phyloP scores from a whole-genome alignment of 2,329 filamentous ascomycete genomes.

The Dissoconium aciculare region DNA sequence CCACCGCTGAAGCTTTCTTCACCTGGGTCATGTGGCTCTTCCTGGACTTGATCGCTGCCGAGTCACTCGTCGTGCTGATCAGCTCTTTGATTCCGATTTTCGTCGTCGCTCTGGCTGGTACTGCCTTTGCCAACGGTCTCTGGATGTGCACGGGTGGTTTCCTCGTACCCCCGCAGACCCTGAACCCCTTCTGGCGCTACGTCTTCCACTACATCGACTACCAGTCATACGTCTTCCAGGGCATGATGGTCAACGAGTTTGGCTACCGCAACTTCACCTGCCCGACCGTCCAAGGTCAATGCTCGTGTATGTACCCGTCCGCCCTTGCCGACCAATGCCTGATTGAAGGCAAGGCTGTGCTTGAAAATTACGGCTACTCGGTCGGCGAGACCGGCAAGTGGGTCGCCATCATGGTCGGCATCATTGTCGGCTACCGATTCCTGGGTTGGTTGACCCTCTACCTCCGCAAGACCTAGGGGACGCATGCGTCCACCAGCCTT shows the following conservation, averaged over 20 bases:
- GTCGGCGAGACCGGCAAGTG: constrained; percentile 49
- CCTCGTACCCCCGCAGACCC: constrained; percentile 51
- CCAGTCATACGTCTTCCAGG: constrained; percentile 68
- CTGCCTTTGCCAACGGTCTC: constrained; percentile 70
- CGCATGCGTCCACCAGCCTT: constrained; percentile 1
- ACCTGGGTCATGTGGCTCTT: constrained; percentile 73
- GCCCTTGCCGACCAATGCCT: constrained; percentile 48
- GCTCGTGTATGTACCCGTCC: constrained; percentile 51
- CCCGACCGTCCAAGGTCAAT: constrained; percentile 28
- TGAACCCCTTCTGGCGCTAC: constrained; percentile 74
- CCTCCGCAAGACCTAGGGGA: constrained; percentile 18
- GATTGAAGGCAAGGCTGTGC: constrained; percentile 55
- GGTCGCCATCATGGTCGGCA: constrained; percentile 63
- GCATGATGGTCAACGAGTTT: constrained; percentile 87
- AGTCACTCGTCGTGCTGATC: constrained; percentile 64
- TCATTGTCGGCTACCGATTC: constrained; percentile 57
- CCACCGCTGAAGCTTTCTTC: constrained; percentile 52
- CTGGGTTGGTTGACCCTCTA: constrained; percentile 50
- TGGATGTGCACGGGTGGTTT: constrained; percentile 81
- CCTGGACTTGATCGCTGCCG: constrained; percentile 66
- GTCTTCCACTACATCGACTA: constrained; percentile 81
- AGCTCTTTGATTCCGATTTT: constrained; percentile 60
- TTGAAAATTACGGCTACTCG: constrained; percentile 55
- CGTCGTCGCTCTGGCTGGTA: constrained; percentile 59
- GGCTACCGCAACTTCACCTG: constrained; percentile 48